Evolutionary conservation across 345 rosid genomes (phyloP), one percentile per base, ranked within the genome.

Genomic region (Gynandropsis gynandra): DNA sequence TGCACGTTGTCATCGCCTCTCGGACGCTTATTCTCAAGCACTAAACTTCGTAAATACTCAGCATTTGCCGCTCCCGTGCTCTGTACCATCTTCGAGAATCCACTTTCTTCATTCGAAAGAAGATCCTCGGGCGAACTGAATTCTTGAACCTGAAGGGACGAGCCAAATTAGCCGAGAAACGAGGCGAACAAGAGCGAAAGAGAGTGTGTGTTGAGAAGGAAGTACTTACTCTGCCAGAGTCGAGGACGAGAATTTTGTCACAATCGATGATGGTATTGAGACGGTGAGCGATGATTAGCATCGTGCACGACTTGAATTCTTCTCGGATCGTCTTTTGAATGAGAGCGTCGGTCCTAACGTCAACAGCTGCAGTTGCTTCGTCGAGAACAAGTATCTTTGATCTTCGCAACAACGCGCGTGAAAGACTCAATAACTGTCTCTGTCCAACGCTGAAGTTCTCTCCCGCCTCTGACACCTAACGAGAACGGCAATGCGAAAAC

Each of bases 301-400:
- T 92, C 2, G 98, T 87, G 65, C 98, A 92, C 4, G 95, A 75
- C 65, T 70, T 92, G 60, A 92, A 92, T 62, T 92, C 98, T 73
- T 92, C 98, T 52, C 98, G 75, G 50, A 92, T 92, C 10, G 98
- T 92, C 75, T 87, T 88, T 76, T 92, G 98, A 59, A 92, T 92
- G 58, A 92, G 80, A 54, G 95, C 95, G 75, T 92, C 98, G 5
- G 98, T 92, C 70, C 98, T 79, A 29, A 92, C 98, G 62, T 92
- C 98, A 48, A 92, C 98, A 63, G 98, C 97, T 34, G 98, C 98
- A 52, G 98, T 92, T 51, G 98, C 98, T 75, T 92, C 98, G 68
- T 92, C 98, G 24, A 92, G 98, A 16, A 87, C 87, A 45, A 92
- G 95, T 70, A 92, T 92, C 82, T 92, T 92, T 16, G 98, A 82